Conservation (phyloP, 495 filamentous ascomycete species). For the Annulohypoxylon moriforme region DNA sequence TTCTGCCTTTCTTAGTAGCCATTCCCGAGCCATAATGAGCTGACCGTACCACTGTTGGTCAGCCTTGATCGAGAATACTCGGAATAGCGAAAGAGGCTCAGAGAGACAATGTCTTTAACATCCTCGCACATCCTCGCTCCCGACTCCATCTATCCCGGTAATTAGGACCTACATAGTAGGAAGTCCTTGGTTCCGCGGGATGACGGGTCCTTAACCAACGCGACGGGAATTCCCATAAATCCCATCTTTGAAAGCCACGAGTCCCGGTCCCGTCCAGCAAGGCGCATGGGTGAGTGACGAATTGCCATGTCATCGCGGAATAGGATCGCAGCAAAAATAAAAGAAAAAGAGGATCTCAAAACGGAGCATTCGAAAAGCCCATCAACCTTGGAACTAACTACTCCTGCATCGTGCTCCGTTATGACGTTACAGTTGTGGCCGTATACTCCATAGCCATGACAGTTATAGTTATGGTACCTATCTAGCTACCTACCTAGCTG, state of each 20-base stretch:
- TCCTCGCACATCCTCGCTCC: conserved; percentile 19
- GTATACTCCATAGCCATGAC: conserved; percentile 26
- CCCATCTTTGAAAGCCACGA: conserved; percentile 32
- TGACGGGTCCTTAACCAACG: conserved; percentile 25
- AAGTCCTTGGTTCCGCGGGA: conserved; percentile 6
- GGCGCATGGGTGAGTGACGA: conserved; percentile 20
- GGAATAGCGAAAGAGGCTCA: conserved; percentile 12
- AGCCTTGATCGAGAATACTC: conserved; percentile 18
- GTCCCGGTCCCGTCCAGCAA: conserved; percentile 16
- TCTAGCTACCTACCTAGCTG: no score
- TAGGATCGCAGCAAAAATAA: conserved; percentile 6
- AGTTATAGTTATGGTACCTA: not conserved
- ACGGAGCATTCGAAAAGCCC: conserved; percentile 16
- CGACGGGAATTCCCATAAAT: conserved; percentile 28
- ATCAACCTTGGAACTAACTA: conserved; percentile 6
- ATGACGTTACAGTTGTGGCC: conserved; percentile 37
- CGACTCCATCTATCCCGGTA: conserved; percentile 12
- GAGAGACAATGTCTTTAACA: conserved; percentile 13
- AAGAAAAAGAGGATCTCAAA: conserved; percentile 27
- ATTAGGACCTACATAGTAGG: not conserved
- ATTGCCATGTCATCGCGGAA: conserved; percentile 26
- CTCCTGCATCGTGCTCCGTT: conserved; percentile 39
- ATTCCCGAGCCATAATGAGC: conserved; percentile 20
- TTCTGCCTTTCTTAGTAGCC: conserved; percentile 13
- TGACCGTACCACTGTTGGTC: conserved; percentile 21